Conservation (phyloP, 805 yeast genomes). For the Yarrowia osloensis region DNA sequence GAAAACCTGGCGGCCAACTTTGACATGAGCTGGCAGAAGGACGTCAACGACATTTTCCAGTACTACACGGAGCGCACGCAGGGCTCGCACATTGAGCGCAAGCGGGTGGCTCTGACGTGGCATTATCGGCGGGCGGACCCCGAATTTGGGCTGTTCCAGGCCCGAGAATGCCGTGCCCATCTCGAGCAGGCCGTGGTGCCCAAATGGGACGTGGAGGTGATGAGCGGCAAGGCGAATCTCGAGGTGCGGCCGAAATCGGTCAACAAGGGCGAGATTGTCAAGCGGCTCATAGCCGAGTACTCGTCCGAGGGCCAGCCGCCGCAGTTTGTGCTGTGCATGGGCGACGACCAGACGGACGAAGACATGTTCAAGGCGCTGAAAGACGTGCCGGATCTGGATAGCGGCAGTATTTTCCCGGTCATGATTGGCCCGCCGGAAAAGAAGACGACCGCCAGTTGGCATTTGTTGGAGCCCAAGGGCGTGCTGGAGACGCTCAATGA, state of each 20-base stretch:
- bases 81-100: constrained; percentile 81
- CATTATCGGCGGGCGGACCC: constrained; percentile 96
- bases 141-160: constrained; percentile 85
- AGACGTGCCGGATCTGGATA: constrained; percentile 27
- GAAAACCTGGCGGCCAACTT: constrained; percentile 74
- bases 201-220: constrained; percentile 83
- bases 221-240: constrained; percentile 95
- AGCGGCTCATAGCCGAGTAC: constrained; percentile 60
- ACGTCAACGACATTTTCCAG: constrained; percentile 71
- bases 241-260: constrained; percentile 96
- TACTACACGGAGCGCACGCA: constrained; percentile 86
- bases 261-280: constrained; percentile 95
- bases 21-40: constrained; percentile 95
- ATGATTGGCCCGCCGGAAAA: constrained; percentile 93
- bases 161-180: constrained; percentile 67
- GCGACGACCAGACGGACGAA: constrained; percentile 97
- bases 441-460: constrained; percentile 80
- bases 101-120: constrained; percentile 96
- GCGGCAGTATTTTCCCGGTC: constrained; percentile 69
- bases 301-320: constrained; percentile 53
- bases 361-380: constrained; percentile 89
- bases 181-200: constrained; percentile 59
- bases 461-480: constrained; percentile 77
- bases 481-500: constrained; percentile 74
- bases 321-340: constrained; percentile 84